phyloP scores from a whole-genome alignment of 1,139 yeast genomes.

The Suhomyces bribrorum region DNA sequence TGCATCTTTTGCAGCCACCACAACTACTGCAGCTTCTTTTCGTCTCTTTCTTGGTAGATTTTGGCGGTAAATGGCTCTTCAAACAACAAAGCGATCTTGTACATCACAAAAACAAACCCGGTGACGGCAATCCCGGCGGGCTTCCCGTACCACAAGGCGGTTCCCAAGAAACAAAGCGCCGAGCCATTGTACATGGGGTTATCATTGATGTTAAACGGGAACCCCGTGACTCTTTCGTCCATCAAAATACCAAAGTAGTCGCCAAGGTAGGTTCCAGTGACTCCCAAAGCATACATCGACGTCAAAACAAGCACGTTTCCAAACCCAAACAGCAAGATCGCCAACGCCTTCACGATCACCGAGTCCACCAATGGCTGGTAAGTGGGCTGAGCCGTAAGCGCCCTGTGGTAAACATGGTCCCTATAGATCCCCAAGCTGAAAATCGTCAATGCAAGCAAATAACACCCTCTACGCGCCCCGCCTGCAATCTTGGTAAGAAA shows the following conservation, averaged over 20 bases:
- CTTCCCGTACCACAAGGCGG: constrained; percentile 84
- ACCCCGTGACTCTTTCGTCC: constrained; percentile 86
- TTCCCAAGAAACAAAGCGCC: constrained; percentile 83
- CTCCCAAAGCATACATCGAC: constrained; percentile 93
- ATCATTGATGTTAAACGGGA: constrained; percentile 87
- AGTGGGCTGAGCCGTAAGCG: constrained; percentile 50
- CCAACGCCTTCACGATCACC: constrained; percentile 34
- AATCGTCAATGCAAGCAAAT: constrained; percentile 75
- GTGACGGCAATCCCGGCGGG: constrained; percentile 84
- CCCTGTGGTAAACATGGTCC: constrained; percentile 73
- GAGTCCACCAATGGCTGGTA: constrained; percentile 51
- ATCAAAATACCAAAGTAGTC: constrained; percentile 96
- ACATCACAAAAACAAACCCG: constrained; percentile 75
- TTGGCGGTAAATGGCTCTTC: constrained; percentile 96
- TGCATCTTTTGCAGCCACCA: no score
- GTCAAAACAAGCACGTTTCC: constrained; percentile 81
- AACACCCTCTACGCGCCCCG: constrained; percentile 80
- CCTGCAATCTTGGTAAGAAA: constrained; percentile 70
- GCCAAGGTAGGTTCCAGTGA: constrained; percentile 95
- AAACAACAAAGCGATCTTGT: constrained; percentile 75
- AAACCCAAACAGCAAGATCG: constrained; percentile 46
- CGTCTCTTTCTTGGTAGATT: constrained; percentile 71
- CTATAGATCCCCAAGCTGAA: constrained; percentile 82
- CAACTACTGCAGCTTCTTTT: constrained; percentile 1
- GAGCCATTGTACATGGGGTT: constrained; percentile 98